Evolutionary conservation across 2,329 filamentous ascomycete genomes (phyloP), one percentile per base, ranked within the genome.

Genomic region (Alternaria brassicicola): DNA sequence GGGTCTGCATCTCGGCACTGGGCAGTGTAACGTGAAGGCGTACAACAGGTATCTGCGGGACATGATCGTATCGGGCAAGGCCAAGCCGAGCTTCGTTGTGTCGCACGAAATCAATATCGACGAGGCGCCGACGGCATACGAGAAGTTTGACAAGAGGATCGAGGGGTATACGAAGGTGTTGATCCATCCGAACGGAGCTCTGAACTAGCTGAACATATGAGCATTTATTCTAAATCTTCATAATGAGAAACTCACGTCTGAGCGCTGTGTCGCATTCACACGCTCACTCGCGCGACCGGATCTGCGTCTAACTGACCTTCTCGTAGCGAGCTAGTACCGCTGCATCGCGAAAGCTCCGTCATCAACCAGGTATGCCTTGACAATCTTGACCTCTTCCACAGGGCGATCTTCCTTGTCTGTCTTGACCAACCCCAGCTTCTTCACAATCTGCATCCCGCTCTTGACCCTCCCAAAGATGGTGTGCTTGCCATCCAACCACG

Each of bases 401-500:
- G 95, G 95, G 67, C 89, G 82, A 77, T 98, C 95, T 67, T 94
- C 92, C 7, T 80, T 79, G 23, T 87, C 91, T 1, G 93, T 97
- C 81, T 90, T 92, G 48, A 97, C 92, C 57, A 95, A 76, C 0
- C 93, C 95, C 86, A 99, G 91, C 65, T 92, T 85, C 81, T 92
- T 89, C 26, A 98, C 88, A n/a, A 94, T 84, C 55, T 85, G 83
- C 85, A 98, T 87, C 0, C 95, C 95, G 53, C 80, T 86, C 81
- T 90, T 93, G 36, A 99, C 93, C 52, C 94, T 83, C 1, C 95
- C 95, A 75, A 99, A 99, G 66, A 99, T 96, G 10, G 93, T 96
- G 77, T 99, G 94, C 78, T 97, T 97, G 21, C 93, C 93, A 78
- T 99, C 95, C 59, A 99, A 80, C 94, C 94, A 98, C 0, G 95